Conservation (phyloP, 2,329 filamentous ascomycete genomes). For the Parafenestella ontariensis region DNA sequence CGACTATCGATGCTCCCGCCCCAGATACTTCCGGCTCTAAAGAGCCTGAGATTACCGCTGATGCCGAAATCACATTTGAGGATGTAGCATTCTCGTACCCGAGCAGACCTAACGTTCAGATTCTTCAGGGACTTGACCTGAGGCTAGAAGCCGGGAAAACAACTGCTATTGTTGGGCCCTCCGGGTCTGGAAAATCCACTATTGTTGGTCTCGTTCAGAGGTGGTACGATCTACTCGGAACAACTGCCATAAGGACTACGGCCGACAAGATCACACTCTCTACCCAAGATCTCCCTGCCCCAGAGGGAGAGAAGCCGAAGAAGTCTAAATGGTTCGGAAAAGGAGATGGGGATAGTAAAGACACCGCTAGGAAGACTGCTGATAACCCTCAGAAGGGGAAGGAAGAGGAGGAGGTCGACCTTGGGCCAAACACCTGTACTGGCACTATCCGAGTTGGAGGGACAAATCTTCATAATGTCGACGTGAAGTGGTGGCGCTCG, state of each 20-base stretch:
- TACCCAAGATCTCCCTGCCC: neutral
- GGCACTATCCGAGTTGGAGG: conserved; percentile 40
- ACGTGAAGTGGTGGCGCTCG: conserved; percentile 54
- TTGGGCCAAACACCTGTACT: conserved; percentile 42
- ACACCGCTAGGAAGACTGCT: neutral
- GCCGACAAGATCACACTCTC: conserved; percentile 7
- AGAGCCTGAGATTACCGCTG: conserved; percentile 44
- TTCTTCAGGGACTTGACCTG: conserved; percentile 67
- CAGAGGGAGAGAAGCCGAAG: conserved; percentile 17
- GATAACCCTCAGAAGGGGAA: conserved; percentile 18
- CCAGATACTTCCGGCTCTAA: conserved; percentile 39
- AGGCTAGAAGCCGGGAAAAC: conserved; percentile 69
- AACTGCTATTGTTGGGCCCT: conserved; percentile 76
- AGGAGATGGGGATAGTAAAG: conserved; percentile 4
- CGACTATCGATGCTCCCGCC: conserved; percentile 44
- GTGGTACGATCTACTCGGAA: conserved; percentile 68
- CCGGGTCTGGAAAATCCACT: conserved; percentile 73
- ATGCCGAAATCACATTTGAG: conserved; percentile 44
- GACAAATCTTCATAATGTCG: conserved; percentile 37
- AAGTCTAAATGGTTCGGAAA: conserved; percentile 18
- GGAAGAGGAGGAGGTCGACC: conserved; percentile 21
- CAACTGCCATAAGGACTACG: conserved; percentile 16
- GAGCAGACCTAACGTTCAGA: conserved; percentile 65
- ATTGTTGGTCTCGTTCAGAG: conserved; percentile 74
- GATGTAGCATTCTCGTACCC: conserved; percentile 50